Evolutionary conservation across 345 rosid genomes (phyloP).

Genomic region (Eucalyptus cloeziana): DNA sequence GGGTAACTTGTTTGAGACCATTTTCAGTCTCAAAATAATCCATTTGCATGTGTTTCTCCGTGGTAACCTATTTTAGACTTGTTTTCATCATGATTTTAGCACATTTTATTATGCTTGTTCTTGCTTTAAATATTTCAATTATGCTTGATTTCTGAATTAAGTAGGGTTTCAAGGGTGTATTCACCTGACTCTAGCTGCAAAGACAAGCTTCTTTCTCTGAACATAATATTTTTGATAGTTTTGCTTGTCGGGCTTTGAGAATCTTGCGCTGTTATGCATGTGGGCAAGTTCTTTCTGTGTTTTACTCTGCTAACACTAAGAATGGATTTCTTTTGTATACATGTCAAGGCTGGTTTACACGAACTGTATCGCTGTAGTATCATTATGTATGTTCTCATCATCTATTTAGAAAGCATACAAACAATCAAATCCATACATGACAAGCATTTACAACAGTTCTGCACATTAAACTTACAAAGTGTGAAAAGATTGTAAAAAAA

Average conservation of each 20-base stretch:
- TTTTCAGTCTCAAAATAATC: background rate
- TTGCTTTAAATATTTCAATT: background rate
- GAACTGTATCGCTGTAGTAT: background rate
- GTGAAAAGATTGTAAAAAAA: background rate
- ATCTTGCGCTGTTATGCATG: background rate
- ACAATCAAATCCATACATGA: background rate
- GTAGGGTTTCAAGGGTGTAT: background rate
- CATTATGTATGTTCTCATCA: background rate
- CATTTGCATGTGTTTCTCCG: background rate
- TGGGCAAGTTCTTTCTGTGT: background rate
- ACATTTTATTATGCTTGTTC: background rate
- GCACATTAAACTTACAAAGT: background rate
- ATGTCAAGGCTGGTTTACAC: background rate
- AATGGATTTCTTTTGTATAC: background rate
- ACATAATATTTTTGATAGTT: background rate
- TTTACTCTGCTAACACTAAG: background rate
- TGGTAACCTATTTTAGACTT: background rate
- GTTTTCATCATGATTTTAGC: background rate
- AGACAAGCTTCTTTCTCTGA: background rate
- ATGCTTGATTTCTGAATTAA: background rate
- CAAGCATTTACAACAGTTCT: background rate
- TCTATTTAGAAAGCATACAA: background rate
- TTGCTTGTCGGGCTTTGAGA: background rate
- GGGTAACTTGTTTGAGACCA: background rate
- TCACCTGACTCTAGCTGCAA: background rate